These are phyloP conservation scores for Phalaenopsis equestris DNA, from an alignment of 106 monocot species.

Conservation along the genomic window DNA sequence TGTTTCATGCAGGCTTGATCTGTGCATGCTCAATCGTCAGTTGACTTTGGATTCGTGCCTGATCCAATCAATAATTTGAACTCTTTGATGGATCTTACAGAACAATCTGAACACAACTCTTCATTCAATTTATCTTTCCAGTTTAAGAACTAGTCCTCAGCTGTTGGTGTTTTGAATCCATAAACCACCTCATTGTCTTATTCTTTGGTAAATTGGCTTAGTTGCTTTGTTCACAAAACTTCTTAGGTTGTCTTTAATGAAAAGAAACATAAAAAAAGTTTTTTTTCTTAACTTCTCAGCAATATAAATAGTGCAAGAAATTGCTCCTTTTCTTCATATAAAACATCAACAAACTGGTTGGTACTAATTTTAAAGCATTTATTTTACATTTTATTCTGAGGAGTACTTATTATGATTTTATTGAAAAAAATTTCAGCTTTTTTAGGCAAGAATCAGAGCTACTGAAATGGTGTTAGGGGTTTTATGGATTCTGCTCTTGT, in stretches of 20 bases:
- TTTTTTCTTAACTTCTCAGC: neutral
- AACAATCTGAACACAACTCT: too few species aligned
- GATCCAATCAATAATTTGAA: neutral
- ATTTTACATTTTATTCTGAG: neutral
- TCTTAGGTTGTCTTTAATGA: neutral
- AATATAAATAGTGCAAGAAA: neutral
- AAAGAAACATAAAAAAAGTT: neutral
- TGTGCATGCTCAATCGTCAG: too few species aligned
- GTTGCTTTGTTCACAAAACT: constrained; percentile 7
- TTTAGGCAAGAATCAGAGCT: neutral
- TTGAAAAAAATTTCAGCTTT: neutral
- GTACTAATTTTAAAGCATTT: neutral
- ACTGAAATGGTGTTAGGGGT: constrained; percentile 30
- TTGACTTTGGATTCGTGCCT: too few species aligned
- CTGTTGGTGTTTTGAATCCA: neutral
- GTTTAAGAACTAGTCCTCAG: neutral
- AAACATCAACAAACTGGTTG: neutral
- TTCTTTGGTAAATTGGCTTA: neutral
- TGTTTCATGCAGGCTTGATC: too few species aligned
- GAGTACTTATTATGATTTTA: too few species aligned
- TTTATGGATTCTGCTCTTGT: constrained; percentile 38
- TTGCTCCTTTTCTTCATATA: neutral
- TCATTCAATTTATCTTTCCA: too few species aligned
- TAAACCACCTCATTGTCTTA: neutral
- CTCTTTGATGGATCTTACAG: neutral